A percentile compares a stretch with the other conserved stretches of the same genome.
Conservation (phyloP, 2,329 filamentous ascomycete genomes). For the Aquanectria penicillioides region DNA sequence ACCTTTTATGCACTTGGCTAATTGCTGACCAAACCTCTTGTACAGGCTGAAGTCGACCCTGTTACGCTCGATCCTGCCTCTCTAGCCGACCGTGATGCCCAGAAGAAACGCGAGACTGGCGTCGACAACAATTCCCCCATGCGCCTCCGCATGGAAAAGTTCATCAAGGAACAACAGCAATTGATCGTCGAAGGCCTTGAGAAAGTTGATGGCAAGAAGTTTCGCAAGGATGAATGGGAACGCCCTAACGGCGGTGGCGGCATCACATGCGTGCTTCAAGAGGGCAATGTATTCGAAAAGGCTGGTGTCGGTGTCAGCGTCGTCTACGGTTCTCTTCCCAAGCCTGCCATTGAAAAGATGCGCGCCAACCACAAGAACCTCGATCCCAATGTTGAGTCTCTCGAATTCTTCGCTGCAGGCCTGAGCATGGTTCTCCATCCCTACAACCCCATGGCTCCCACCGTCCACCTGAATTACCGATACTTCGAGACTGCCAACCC, state of each 20-base stretch:
- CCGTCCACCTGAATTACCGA: slow-evolving; percentile 96
- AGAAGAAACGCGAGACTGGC: slow-evolving; percentile 75
- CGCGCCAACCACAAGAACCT: slow-evolving; percentile 93
- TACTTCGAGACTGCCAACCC: slow-evolving; percentile 97
- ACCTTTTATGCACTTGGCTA: background rate
- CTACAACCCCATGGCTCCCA: slow-evolving; percentile 94
- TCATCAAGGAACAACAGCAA: slow-evolving; percentile 93
- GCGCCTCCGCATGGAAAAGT: slow-evolving; percentile 96
- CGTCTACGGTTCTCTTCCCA: slow-evolving; percentile 91
- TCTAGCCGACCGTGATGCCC: slow-evolving; percentile 85
- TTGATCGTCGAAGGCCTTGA: slow-evolving; percentile 87
- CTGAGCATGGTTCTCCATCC: slow-evolving; percentile 94
- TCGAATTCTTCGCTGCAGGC: slow-evolving; percentile 96
- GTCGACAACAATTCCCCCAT: slow-evolving; percentile 86
- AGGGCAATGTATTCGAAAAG: slow-evolving; percentile 97
- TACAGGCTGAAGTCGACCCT: slow-evolving; percentile 56
- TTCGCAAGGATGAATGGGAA: slow-evolving; percentile 86
- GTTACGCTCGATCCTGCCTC: slow-evolving; percentile 69
- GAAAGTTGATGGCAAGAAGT: slow-evolving; percentile 83
- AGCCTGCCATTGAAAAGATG: slow-evolving; percentile 91
- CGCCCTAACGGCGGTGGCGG: slow-evolving; percentile 91
- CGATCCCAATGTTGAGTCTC: slow-evolving; percentile 77
- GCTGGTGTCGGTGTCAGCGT: slow-evolving; percentile 94
- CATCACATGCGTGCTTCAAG: slow-evolving; percentile 93
- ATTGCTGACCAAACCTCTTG: slow-evolving; percentile 26